Conservation (phyloP, 31 red algal genomes). For the Porphyra umbilicalis region DNA sequence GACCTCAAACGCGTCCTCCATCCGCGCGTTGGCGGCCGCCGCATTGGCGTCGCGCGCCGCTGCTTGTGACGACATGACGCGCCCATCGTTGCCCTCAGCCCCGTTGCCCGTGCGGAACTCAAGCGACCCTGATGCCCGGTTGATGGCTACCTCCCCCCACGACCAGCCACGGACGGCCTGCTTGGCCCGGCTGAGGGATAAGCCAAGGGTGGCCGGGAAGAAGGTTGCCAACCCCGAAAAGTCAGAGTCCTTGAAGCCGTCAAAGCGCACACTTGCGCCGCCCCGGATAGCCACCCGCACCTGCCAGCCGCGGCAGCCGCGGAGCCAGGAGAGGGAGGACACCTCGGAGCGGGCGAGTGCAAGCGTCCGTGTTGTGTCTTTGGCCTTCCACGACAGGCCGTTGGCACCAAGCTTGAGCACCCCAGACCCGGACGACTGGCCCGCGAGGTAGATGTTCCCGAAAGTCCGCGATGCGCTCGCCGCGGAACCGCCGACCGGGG, state of each 20-base stretch:
- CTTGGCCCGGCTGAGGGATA: conserved; percentile 27
- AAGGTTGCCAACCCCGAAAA: conserved; percentile 15
- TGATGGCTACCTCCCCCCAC: conserved; percentile 61
- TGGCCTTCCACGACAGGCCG: conserved; percentile 66
- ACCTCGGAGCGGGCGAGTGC: conserved; percentile 46
- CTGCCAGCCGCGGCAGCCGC: conserved; percentile 72
- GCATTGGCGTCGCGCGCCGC: neutral
- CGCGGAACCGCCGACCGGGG: no score
- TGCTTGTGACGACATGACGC: neutral
- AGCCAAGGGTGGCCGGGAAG: conserved; percentile 16
- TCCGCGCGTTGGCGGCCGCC: conserved; percentile 20
- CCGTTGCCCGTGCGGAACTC: conserved; percentile 54
- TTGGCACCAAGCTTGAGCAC: conserved; percentile 24
- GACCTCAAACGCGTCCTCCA: conserved; percentile 79
- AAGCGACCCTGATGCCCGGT: conserved; percentile 28
- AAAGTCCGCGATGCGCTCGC: conserved; percentile 22
- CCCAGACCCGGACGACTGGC: conserved; percentile 36
- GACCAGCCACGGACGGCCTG: conserved; percentile 63
- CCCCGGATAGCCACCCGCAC: conserved; percentile 46
- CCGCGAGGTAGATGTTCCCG: conserved; percentile 39
- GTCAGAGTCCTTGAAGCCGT: conserved; percentile 53
- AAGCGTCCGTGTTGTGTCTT: conserved; percentile 40
- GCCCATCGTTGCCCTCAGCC: neutral
- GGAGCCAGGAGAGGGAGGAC: conserved; percentile 53
- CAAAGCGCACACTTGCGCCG: conserved; percentile 53